Percentiles rank a stretch among this genome's conserved stretches.
phyloP scores from a whole-genome alignment of 306 rosid species.

The Trifolium pratense region DNA sequence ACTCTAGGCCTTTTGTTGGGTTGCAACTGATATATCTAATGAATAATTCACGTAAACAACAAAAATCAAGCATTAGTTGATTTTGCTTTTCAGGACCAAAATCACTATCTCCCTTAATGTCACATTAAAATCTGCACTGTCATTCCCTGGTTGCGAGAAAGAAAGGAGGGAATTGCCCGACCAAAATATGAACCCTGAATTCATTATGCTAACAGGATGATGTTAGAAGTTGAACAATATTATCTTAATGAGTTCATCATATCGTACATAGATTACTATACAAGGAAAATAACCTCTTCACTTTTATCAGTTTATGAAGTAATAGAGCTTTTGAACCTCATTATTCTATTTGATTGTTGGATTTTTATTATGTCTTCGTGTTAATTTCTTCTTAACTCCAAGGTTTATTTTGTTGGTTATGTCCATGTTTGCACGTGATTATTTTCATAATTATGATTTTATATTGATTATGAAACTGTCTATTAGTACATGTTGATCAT shows the following conservation, averaged over 20 bases:
- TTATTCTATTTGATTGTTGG: too few relatives aligned
- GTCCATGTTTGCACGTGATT: neutral
- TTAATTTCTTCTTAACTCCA: too few relatives aligned
- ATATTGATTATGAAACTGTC: constrained; percentile 27
- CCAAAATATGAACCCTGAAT: constrained; percentile 35
- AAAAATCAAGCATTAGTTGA: constrained; percentile 11
- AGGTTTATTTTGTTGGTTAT: constrained; percentile 7
- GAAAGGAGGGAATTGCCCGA: constrained; percentile 48
- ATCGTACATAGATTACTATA: too few relatives aligned
- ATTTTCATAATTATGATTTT: constrained; percentile 5
- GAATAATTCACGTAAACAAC: constrained; percentile 42
- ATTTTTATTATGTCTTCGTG: too few relatives aligned
- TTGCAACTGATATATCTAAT: constrained; percentile 46
- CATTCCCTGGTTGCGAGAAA: constrained; percentile 44
- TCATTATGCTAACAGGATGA: constrained; percentile 26
- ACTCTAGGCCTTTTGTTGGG: constrained; percentile 35
- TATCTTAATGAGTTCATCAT: too few relatives aligned
- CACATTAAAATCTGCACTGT: constrained; percentile 36
- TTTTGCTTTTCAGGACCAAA: neutral
- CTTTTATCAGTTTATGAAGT: too few relatives aligned
- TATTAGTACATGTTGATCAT: neutral
- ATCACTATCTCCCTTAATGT: constrained; percentile 43
- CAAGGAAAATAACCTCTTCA: too few relatives aligned
- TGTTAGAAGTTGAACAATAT: too few relatives aligned
- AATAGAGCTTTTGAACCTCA: too few relatives aligned